Evolutionary conservation across 2,329 filamentous ascomycete genomes (phyloP).

Genomic region (Fusarium tanahbumbuense): DNA sequence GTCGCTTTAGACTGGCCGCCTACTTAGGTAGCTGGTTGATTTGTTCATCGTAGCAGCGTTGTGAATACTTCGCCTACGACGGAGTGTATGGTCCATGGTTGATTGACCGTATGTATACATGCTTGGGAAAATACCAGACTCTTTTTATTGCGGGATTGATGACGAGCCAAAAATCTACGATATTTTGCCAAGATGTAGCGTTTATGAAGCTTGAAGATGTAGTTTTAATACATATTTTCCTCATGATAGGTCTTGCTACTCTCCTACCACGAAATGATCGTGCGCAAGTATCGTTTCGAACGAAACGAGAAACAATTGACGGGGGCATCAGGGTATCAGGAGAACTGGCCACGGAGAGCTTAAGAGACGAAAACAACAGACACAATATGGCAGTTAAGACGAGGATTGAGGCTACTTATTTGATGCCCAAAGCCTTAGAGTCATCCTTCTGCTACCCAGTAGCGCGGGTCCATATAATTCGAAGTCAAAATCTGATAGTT

Average conservation of each 20-base stretch:
- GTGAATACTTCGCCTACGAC: constrained; percentile 2
- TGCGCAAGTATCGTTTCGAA: not conserved
- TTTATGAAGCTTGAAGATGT: constrained; percentile 4
- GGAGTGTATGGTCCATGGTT: constrained; percentile 3
- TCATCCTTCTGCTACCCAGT: not conserved
- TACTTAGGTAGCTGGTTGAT: constrained; percentile 24
- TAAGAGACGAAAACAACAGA: not conserved
- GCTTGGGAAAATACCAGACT: constrained; percentile 37
- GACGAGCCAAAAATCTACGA: constrained; percentile 1
- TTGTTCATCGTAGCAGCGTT: constrained; percentile 30
- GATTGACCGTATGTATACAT: constrained; percentile 14
- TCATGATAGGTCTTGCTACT: not conserved
- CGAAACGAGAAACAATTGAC: not conserved
- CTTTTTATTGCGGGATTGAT: constrained; percentile 20
- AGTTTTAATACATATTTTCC: not conserved
- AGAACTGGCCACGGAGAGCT: not conserved
- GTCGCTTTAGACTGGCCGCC: constrained; percentile 17
- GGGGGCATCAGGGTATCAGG: not conserved
- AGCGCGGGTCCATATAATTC: not conserved
- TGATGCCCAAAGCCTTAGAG: not conserved
- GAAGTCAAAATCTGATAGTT: constrained; percentile 16
- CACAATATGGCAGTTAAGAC: not conserved
- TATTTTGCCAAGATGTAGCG: constrained; percentile 4
- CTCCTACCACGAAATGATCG: not conserved
- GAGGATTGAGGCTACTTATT: not conserved